Conservation (phyloP, 805 yeast genomes). For the Starmera quercuum region DNA sequence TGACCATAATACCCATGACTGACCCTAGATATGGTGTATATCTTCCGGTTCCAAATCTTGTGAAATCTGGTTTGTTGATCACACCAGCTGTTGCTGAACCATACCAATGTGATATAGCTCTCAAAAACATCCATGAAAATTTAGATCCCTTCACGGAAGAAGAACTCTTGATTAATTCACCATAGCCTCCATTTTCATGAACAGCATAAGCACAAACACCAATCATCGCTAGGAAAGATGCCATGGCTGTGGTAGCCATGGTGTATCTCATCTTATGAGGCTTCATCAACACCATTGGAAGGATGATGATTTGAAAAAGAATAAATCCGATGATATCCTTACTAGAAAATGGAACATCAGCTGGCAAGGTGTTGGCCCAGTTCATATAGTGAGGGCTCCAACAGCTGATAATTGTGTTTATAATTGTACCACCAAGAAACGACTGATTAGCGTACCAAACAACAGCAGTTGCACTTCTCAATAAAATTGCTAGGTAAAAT, state of each 20-base stretch:
- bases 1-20: constrained; percentile 11
- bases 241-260: constrained; percentile 9
- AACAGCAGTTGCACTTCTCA: constrained; percentile 15
- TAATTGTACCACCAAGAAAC: constrained; percentile 18
- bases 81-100: constrained; percentile 32
- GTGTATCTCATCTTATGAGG: constrained; percentile 16
- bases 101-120: constrained; percentile 30
- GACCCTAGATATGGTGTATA: constrained; percentile 14
- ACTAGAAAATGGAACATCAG: constrained; percentile 26
- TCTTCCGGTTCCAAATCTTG: constrained; percentile 15
- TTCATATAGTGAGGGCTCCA: constrained; percentile 17
- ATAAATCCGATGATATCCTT: constrained; percentile 30
- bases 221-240: constrained; percentile 17
- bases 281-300: constrained; percentile 12
- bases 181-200: constrained; percentile 22
- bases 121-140: constrained; percentile 32
- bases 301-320: constrained; percentile 17
- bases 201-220: constrained; percentile 21
- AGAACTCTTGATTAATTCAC: constrained; percentile 22
- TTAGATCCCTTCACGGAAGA: constrained; percentile 15
- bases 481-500: constrained; percentile 14
- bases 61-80: constrained; percentile 24
- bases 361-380: constrained; percentile 24
- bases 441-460: constrained; percentile 19
- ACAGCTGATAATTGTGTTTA: constrained; percentile 13